These are phyloP conservation scores for Dentipellis sp. DNA, from an alignment of 768 basidiomycete species.

Conservation along the genomic window DNA sequence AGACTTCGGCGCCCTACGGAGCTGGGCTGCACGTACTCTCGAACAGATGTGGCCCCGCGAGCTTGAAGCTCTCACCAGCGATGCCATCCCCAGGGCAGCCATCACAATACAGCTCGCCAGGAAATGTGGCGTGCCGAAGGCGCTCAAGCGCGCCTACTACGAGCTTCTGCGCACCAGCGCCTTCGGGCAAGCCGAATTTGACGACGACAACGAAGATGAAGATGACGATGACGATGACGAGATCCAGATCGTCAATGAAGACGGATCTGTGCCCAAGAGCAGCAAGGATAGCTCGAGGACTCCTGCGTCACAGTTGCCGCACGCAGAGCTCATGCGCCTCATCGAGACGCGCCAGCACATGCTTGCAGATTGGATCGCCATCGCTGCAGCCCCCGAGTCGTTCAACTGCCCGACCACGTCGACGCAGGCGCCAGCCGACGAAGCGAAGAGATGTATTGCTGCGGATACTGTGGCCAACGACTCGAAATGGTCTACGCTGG, in stretches of 20 bases:
- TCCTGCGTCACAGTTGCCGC: conserved; percentile 1
- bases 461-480: conserved; percentile 8
- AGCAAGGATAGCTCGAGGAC: not conserved
- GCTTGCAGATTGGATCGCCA: conserved; percentile 14
- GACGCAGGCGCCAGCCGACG: not conserved
- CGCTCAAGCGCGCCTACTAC: conserved; percentile 31
- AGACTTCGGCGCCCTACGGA: conserved; percentile 20
- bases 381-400: conserved; percentile 14
- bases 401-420: conserved; percentile 1
- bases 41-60: conserved; percentile 23
- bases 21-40: conserved; percentile 22
- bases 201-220: not conserved
- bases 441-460: conserved; percentile 5
- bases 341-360: conserved; percentile 17
- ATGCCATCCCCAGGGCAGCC: conserved; percentile 16
- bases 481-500: conserved; percentile 11
- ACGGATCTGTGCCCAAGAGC: not conserved
- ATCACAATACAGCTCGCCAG: conserved; percentile 25
- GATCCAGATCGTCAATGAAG: not conserved
- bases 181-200: conserved; percentile 18
- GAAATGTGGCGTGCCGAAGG: conserved; percentile 16
- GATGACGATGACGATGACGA: conserved; percentile 1
- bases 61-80: conserved; percentile 14
- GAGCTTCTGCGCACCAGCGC: conserved; percentile 25
- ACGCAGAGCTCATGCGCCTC: conserved; percentile 16